These are phyloP conservation scores for Carex cristatella DNA, from an alignment of 176 grass and related monocot species.

Conservation along the genomic window DNA sequence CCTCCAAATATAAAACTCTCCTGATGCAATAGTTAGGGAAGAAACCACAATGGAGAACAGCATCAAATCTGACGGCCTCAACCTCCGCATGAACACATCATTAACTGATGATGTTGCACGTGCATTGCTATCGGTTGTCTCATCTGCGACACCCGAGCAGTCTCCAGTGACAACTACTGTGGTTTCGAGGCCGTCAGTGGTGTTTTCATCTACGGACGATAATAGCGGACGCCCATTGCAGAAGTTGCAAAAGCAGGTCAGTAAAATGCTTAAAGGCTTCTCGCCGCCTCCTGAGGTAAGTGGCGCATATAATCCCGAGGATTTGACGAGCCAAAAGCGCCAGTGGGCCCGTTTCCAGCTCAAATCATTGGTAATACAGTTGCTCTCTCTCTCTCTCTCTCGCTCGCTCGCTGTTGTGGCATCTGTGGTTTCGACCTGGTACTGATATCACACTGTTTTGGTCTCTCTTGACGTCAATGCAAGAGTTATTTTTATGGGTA, in stretches of 20 bases:
- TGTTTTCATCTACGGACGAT: slow-evolving; percentile 61
- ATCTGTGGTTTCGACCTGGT: background rate
- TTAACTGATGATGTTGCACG: slow-evolving; percentile 45
- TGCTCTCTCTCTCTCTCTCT: slow-evolving; percentile 21
- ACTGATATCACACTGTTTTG: background rate
- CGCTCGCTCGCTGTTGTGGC: too few species aligned
- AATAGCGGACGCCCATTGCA: slow-evolving; percentile 51
- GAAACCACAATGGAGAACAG: slow-evolving; percentile 3
- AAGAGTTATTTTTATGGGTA: background rate
- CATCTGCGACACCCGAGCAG: slow-evolving; percentile 47
- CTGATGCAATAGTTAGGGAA: background rate
- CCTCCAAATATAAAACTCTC: slow-evolving; percentile 4
- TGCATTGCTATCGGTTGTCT: slow-evolving; percentile 56
- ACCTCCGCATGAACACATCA: background rate
- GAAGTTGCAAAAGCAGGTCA: slow-evolving; percentile 75
- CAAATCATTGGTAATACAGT: slow-evolving; percentile 56
- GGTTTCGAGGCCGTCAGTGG: slow-evolving; percentile 38
- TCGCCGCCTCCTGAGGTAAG: slow-evolving; percentile 59
- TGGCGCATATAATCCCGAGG: slow-evolving; percentile 82
- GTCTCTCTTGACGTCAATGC: background rate
- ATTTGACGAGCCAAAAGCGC: slow-evolving; percentile 81
- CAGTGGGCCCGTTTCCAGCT: slow-evolving; percentile 94
- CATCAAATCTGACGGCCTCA: background rate
- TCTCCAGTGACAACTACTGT: slow-evolving; percentile 9
- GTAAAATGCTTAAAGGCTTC: slow-evolving; percentile 68